These are phyloP conservation scores for Rusavskia elegans DNA, from an alignment of 495 filamentous ascomycete genomes.

Conservation along the genomic window DNA sequence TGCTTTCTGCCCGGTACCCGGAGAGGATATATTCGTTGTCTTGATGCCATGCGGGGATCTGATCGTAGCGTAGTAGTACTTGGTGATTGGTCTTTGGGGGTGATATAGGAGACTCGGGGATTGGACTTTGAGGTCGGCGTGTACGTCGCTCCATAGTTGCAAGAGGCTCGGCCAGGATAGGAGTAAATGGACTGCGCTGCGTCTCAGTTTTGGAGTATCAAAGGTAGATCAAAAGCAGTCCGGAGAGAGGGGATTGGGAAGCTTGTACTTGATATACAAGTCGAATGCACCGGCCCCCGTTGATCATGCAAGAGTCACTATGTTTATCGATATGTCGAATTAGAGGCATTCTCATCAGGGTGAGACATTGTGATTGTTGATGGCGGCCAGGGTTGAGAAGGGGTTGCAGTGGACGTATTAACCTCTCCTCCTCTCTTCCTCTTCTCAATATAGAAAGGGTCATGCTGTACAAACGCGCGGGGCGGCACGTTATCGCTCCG, in stretches of 20 bases:
- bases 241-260: background rate
- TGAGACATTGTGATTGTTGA: too few species aligned
- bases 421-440: too few species aligned
- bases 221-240: background rate
- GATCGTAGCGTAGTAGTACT: background rate
- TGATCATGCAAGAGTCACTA: too few species aligned
- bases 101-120: background rate
- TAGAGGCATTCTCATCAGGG: too few species aligned
- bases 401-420: too few species aligned
- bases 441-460: too few species aligned
- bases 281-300: too few species aligned
- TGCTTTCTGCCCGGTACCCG: constrained; percentile 22
- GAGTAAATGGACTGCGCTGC: background rate
- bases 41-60: constrained; percentile 20
- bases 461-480: too few species aligned
- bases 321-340: too few species aligned
- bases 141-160: background rate
- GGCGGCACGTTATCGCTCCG: too few species aligned
- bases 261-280: background rate
- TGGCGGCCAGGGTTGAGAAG: too few species aligned
- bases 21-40: constrained; percentile 21
- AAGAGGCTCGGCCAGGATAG: background rate
- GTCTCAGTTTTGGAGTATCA: background rate
- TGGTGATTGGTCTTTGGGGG: background rate
- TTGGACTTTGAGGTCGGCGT: background rate